Base-by-base conservation (phyloP, 2,329 filamentous ascomycete genomes). In the Fusarium lyarnte region DNA sequence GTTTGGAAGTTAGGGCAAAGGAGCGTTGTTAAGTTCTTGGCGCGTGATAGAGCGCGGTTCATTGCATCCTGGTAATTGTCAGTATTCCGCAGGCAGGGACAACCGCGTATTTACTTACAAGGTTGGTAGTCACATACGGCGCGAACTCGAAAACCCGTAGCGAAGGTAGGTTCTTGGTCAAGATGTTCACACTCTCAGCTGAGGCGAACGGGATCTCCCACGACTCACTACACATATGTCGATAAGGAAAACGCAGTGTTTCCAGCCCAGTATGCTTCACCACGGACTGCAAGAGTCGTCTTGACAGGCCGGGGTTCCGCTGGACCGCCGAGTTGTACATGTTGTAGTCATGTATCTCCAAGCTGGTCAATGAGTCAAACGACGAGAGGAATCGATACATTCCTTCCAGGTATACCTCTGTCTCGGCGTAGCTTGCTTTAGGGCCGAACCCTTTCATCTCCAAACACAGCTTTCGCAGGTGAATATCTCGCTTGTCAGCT, bases 381-480 rank as follows among this genome's bases (percentile, higher is more conserved):
- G 69, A 57, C 2, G 11, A 39, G 3, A 71, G 43, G 2, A 71
- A 71, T 14, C 63, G 53, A 10, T 59, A 71, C 6, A 46, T 39
- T 3, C 19, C 31, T 5, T 66, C 46, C 2, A 70, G 27, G 2
- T 46, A 9, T 2, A 25, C 12, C 27, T 71, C 69, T 1, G 27
- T 31, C 2, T 27, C 16, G 1, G 7, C 6, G 3, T 49, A 41
- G 25, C 7, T 16, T 1, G 35, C n/a, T n/a, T n/a, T n/a, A n/a
- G n/a, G n/a, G n/a, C 1, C n/a, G 12, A 21, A 8, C 5, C 19
- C 66, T 0, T 16, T 5, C 68, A 70, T 58, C 0, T 55, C 9
- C 4, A 70, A 4, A 1, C 7, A 29, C 3, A 70, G 23, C 1
- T 21, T 41, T 55, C 57, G 39, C 5, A 70, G 6, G 6, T 39